Evolutionary conservation across 2,329 filamentous ascomycete species (phyloP), one percentile per base, ranked within the genome.

Genomic region (Paramyrothecium sp.): DNA sequence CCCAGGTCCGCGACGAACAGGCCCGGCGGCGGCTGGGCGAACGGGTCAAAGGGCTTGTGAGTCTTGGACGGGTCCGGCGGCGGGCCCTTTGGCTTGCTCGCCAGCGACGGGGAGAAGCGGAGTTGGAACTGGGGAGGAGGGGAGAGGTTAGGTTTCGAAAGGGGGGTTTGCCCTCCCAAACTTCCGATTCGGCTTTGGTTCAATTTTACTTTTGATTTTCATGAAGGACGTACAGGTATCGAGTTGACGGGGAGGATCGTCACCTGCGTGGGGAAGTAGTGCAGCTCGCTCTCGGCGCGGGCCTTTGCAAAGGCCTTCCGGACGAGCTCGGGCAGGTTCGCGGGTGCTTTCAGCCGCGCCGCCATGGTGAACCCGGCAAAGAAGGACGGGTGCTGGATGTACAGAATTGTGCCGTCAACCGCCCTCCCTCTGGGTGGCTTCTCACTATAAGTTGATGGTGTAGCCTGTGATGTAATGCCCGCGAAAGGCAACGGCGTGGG

Each of bases 91-190:
- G 89, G 88, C 66, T 91, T 91, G 65, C 83, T 84, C 51, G 86
- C 86, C 4, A 92, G 78, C 0, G 87, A 74, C 0, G 88, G 88
- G 10, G 88, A 89, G 76, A 85, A 91, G 54, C 89, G 87, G 2
- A 92, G 75, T 73, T 92, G 89, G 67, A 91, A 90, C 88, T 90
- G 60, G 4, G 50, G 11, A 8, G n/a, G n/a, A n/a, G n/a, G n/a
- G n/a, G n/a, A n/a, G n/a, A 13, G 11, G 1, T 30, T 10, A 30
- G 26, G 26, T 4, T 30, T 30, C 26, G 26, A 4, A 10, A 30
- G 4, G 26, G 26, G 5, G n/a, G n/a, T n/a, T n/a, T n/a, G n/a
- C n/a, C n/a, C n/a, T n/a, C n/a, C n/a, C n/a, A n/a, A n/a, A n/a
- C n/a, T n/a, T n/a, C n/a, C n/a, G n/a, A n/a, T n/a, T n/a, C n/a